Evolutionary conservation across 2,329 filamentous ascomycete genomes (phyloP), one percentile per base, ranked within the genome.

Genomic region (Sporothrix luriei): DNA sequence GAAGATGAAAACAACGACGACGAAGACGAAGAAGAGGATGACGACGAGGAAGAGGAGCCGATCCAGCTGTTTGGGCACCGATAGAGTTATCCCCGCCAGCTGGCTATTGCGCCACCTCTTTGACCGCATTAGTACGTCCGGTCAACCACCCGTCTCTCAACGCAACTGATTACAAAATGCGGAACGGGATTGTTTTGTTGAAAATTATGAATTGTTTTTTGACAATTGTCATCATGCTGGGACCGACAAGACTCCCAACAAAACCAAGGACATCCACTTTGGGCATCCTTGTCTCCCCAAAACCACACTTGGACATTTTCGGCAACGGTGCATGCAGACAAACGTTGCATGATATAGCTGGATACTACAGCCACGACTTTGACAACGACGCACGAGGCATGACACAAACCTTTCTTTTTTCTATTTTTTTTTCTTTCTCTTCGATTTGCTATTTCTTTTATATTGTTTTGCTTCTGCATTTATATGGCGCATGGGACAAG

Each of bases 41-140:
- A 59, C 2, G 55, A 59, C 16, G 55, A 59, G 48, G 82, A 85
- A 40, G 80, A 84, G 11, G 48, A 49, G n/a, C 82, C 83, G 66
- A 84, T 87, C 67, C 75, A 82, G 55, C 78, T 86, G 24, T 78
- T 85, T 72, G 84, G 84, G 33, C 84, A 86, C 73, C 77, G 82
- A 69, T 85, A 77, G 79, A 29, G 68, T 46, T 38, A 26, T 55
- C 26, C 49, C 29, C 46, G 26, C 55, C 65, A 49, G 49, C 19
- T 67, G 29, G 38, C 21, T 9, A 46, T 26, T 62, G 57, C 21
- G 24, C 21, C 57, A 26, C 19, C 48, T 49, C 48, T n/a, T 49
- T 19, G 19, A n/a, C 19, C 19, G 9, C 19, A n/a, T 4, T 16
- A 21, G 21, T 14, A 7, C 21, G 33, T 38, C 11, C 7, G 24